Evolutionary conservation across 75 land plant genomes (phyloP).

Genomic region (Larix kaempferi): DNA sequence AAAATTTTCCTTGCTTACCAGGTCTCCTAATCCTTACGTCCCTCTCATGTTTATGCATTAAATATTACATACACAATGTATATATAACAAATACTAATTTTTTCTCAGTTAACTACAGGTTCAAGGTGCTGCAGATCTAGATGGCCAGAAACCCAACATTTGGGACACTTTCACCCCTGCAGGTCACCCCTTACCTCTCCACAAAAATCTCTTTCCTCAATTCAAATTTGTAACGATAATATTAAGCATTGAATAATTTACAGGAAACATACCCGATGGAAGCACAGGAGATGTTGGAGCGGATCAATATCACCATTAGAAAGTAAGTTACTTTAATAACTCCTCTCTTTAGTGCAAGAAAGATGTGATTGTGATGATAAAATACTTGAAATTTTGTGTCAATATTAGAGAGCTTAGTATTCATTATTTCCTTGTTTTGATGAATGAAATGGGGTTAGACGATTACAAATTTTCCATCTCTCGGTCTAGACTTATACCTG

Average conservation of each 20-base stretch:
- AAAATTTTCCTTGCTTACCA: too few relatives aligned
- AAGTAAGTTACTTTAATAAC: constrained; percentile 28
- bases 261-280: constrained; percentile 31
- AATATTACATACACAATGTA: too few relatives aligned
- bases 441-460: constrained; percentile 13
- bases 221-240: too few relatives aligned
- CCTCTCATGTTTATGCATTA: too few relatives aligned
- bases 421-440: not conserved
- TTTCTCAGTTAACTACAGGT: constrained; percentile 23
- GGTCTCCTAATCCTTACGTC: constrained; percentile 15
- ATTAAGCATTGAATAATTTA: too few relatives aligned
- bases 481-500: not conserved
- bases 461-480: not conserved
- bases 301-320: constrained; percentile 80
- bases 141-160: constrained; percentile 63
- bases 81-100: too few relatives aligned
- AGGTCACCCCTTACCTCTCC: constrained; percentile 8
- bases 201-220: too few relatives aligned
- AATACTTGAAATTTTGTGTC: too few relatives aligned
- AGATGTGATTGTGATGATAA: too few relatives aligned
- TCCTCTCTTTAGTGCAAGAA: too few relatives aligned
- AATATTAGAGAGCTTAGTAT: too few relatives aligned
- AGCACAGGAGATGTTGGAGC: constrained; percentile 49
- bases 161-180: constrained; percentile 66
- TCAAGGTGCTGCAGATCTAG: constrained; percentile 70